These are phyloP conservation scores for Viola odorata DNA, from an alignment of 345 rosid genomes.

Conservation along the genomic window DNA sequence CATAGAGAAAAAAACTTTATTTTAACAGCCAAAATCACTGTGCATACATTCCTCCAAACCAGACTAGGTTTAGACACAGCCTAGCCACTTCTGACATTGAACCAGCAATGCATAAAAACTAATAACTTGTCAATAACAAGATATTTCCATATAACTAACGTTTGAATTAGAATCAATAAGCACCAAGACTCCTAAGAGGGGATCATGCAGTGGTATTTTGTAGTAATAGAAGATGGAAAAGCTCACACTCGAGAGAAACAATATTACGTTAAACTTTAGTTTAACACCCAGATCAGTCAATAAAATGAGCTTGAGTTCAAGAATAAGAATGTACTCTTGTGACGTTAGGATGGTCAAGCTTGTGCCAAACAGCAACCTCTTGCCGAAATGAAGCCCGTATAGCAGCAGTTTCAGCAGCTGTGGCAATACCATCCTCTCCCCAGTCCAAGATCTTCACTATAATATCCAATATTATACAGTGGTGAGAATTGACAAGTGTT, in stretches of 20 bases:
- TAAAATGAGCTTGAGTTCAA: slow-evolving; percentile 4
- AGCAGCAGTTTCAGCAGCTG: slow-evolving; percentile 68
- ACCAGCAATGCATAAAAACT: no score
- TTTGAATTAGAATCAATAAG: not conserved
- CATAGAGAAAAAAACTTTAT: no score
- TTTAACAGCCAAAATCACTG: no score
- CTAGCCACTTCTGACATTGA: no score
- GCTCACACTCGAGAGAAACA: slow-evolving; percentile 2
- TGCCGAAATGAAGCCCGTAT: slow-evolving; percentile 68
- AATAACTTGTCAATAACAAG: no score
- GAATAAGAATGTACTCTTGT: slow-evolving; percentile 50
- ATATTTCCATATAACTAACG: no score
- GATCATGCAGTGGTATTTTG: not conserved
- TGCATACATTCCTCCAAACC: no score
- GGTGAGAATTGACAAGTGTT: not conserved
- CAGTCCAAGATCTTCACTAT: slow-evolving; percentile 85
- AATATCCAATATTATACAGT: slow-evolving; percentile 18
- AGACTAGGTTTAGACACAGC: no score
- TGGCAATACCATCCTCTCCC: slow-evolving; percentile 73
- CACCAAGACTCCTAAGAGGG: slow-evolving; percentile 1
- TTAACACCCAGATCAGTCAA: no score
- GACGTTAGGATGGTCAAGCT: slow-evolving; percentile 86
- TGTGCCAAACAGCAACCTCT: slow-evolving; percentile 97
- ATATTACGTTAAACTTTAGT: not conserved
- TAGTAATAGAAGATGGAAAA: slow-evolving; percentile 6